A percentile compares a stretch with the other conserved stretches of the same genome.
Conservation (phyloP, 441 rosid species). For the Erysimum pusillum region DNA sequence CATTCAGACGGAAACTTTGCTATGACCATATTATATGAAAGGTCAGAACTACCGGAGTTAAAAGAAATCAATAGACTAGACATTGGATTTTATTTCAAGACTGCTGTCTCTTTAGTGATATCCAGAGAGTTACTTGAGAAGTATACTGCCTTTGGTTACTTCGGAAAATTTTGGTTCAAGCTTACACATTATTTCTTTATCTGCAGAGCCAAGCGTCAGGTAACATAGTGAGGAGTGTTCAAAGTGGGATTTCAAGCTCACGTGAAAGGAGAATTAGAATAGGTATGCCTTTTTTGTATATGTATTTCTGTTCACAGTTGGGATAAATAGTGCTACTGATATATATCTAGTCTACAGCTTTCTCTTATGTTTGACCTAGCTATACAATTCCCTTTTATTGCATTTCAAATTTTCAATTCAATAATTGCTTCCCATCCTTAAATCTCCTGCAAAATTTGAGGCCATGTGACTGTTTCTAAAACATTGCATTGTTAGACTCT, state of each 20-base stretch:
- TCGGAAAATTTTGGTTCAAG: neutral
- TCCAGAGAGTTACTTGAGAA: neutral
- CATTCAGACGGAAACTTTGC: neutral
- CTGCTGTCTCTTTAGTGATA: neutral
- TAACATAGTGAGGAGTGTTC: constrained; percentile 60
- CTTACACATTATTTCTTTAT: constrained; percentile 25
- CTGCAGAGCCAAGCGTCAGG: constrained; percentile 75
- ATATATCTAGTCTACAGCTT: neutral
- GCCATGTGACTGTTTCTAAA: constrained; percentile 3
- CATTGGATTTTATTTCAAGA: neutral
- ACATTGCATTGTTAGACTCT: constrained; percentile 10
- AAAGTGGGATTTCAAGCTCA: constrained; percentile 57
- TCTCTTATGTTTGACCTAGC: constrained; percentile 15
- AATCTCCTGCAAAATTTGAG: constrained; percentile 4
- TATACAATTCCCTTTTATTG: neutral
- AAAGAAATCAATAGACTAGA: neutral
- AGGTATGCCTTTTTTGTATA: constrained; percentile 50
- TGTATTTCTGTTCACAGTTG: constrained; percentile 19
- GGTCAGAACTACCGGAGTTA: neutral
- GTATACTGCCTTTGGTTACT: constrained; percentile 4
- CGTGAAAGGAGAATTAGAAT: constrained; percentile 70
- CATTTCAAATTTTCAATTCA: neutral
- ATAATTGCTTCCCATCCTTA: neutral
- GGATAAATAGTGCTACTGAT: constrained; percentile 11
- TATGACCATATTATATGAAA: neutral